These are phyloP conservation scores for Ophiocordyceps australis DNA, from an alignment of 2,329 filamentous ascomycete genomes.

Conservation along the genomic window DNA sequence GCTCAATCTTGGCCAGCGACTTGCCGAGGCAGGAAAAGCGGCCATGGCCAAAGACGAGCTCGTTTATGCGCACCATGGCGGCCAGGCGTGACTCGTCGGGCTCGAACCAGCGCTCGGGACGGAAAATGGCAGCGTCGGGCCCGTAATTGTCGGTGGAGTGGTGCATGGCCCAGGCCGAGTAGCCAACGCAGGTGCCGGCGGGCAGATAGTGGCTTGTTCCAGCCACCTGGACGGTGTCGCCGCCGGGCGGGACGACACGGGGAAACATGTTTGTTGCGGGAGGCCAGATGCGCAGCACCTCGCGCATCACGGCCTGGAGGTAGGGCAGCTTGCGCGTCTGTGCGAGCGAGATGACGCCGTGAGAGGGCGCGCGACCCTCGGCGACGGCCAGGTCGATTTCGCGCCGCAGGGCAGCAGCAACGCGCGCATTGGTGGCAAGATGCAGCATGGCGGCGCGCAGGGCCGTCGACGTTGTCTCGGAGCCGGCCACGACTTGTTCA, in stretches of 20 bases:
- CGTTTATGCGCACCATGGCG: constrained; percentile 13
- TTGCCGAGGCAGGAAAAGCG: constrained; percentile 19
- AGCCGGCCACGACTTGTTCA: constrained; percentile 24
- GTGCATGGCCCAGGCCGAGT: constrained; percentile 12
- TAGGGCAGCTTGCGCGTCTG: constrained; percentile 22
- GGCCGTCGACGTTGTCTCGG: constrained; percentile 25
- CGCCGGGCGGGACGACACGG: constrained; percentile 10
- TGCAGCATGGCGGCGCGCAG: constrained; percentile 29
- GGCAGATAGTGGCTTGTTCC: constrained; percentile 19
- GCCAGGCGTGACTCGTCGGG: constrained; percentile 8
- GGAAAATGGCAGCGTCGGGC: constrained; percentile 10
- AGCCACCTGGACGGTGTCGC: constrained; percentile 11
- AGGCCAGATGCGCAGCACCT: constrained; percentile 26
- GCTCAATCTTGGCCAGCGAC: constrained; percentile 16
- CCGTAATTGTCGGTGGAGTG: constrained; percentile 12
- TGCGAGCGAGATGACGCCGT: constrained; percentile 13
- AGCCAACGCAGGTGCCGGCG: constrained; percentile 10
- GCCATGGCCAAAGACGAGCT: constrained; percentile 18
- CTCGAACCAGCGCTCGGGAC: constrained; percentile 17
- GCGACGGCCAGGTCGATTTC: constrained; percentile 31
- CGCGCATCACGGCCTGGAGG: constrained; percentile 29
- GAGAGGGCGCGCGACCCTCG: constrained; percentile 20
- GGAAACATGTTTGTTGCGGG: constrained; percentile 19
- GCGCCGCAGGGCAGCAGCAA: constrained; percentile 23
- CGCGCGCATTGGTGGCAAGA: constrained; percentile 27